Conservation (phyloP, 2,329 filamentous ascomycete species). For the Cercospora beticola region DNA sequence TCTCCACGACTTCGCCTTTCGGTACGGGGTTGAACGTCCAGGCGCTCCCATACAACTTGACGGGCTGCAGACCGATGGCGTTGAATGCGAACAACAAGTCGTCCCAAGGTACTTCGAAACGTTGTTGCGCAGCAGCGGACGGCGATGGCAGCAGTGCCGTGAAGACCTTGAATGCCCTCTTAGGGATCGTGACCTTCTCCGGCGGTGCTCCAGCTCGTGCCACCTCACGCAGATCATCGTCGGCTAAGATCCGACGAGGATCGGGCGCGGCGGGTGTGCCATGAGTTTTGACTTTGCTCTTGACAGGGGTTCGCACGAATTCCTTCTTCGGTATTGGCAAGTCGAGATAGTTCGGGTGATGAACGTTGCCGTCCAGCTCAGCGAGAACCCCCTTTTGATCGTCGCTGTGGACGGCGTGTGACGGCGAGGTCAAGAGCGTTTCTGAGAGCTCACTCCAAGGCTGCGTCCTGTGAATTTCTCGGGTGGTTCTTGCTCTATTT, state of each 20-base stretch:
- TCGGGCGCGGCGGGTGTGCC: slow-evolving; percentile 21
- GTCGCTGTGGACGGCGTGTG: background rate
- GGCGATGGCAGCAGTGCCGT: slow-evolving; percentile 44
- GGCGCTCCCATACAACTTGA: slow-evolving; percentile 61
- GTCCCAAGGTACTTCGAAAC: slow-evolving; percentile 54
- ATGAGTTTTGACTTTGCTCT: slow-evolving; percentile 31
- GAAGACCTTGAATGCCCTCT: slow-evolving; percentile 44
- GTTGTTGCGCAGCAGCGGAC: slow-evolving; percentile 35
- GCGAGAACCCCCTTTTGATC: slow-evolving; percentile 1
- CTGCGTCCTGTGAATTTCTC: slow-evolving; percentile 50
- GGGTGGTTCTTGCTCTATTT: slow-evolving; percentile 30
- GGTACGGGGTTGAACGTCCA: slow-evolving; percentile 57
- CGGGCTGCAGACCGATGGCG: slow-evolving; percentile 50
- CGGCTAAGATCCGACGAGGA: slow-evolving; percentile 11
- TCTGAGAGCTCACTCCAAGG: slow-evolving; percentile 47
- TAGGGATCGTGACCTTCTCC: slow-evolving; percentile 22
- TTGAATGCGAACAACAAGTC: slow-evolving; percentile 57
- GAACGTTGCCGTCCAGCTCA: slow-evolving; percentile 22
- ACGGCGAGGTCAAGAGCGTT: background rate
- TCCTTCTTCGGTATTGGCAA: slow-evolving; percentile 12
- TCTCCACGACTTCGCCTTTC: slow-evolving; percentile 11
- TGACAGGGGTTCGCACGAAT: slow-evolving; percentile 15
- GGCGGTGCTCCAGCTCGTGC: background rate
- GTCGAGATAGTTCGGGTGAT: slow-evolving; percentile 10
- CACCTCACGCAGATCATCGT: background rate